Conservation (phyloP, 495 filamentous ascomycete species). For the Chaetomium cochliodes region DNA sequence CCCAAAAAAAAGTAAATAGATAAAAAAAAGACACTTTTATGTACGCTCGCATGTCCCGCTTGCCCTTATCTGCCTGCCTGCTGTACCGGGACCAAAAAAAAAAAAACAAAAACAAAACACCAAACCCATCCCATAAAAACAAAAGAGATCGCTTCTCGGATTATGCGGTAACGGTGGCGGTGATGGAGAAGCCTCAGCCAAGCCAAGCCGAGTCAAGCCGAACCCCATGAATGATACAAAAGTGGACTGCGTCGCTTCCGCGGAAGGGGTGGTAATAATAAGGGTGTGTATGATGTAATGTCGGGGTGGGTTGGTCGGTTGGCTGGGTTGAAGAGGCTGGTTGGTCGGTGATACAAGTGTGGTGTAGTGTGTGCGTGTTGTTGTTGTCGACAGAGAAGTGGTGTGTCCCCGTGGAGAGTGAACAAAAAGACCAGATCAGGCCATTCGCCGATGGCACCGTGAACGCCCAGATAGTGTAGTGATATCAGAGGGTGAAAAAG, state of each 20-base stretch:
- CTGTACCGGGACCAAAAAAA: not conserved
- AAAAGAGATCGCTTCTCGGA: not conserved
- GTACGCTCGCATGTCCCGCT: slow-evolving; percentile 4
- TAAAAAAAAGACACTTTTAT: slow-evolving; percentile 9
- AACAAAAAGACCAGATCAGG: not conserved
- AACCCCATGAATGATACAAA: not conserved
- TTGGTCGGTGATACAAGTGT: not conserved
- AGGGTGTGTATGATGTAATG: slow-evolving; percentile 3
- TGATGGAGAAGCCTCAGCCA: not conserved
- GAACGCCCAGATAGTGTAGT: not conserved
- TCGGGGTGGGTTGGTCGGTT: not conserved
- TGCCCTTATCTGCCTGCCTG: not conserved
- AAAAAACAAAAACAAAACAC: not conserved
- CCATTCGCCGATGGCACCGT: slow-evolving; percentile 11
- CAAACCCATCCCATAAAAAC: not conserved
- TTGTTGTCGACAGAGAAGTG: not conserved
- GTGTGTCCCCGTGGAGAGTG: too few species aligned
- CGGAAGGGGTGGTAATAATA: not conserved
- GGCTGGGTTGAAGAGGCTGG: not conserved
- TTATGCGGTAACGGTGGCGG: not conserved
- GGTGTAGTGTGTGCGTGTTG: not conserved
- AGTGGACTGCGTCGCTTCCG: not conserved
- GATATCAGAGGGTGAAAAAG: not conserved
- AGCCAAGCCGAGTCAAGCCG: not conserved
- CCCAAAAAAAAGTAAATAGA: not conserved